Evolutionary conservation across 2,329 filamentous ascomycete genomes (phyloP).

Genomic region (Trichoderma asperellum): DNA sequence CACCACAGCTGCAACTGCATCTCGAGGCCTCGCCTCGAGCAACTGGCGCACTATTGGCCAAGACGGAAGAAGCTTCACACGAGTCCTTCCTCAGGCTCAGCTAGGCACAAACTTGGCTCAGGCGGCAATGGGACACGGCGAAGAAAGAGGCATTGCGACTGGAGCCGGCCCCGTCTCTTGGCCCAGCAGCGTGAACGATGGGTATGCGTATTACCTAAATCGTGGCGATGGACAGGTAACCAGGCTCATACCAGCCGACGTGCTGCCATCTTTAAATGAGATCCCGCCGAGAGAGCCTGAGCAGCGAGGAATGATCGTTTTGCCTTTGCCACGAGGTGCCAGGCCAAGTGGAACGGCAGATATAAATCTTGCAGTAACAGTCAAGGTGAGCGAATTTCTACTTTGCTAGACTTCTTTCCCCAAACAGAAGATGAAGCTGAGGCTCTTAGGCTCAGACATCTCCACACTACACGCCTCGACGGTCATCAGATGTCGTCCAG

Average conservation of each 20-base stretch:
- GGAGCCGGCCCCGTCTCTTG: not conserved
- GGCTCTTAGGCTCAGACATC: constrained; percentile 37
- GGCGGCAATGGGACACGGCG: not conserved
- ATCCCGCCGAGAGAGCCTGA: constrained; percentile 49
- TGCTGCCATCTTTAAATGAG: constrained; percentile 50
- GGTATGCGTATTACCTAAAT: constrained; percentile 56
- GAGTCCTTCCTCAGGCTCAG: not conserved
- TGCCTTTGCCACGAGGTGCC: constrained; percentile 47
- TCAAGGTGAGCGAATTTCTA: constrained; percentile 46
- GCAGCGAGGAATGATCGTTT: constrained; percentile 50
- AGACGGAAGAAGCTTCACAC: not conserved
- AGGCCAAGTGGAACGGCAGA: constrained; percentile 45
- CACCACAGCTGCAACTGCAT: not conserved
- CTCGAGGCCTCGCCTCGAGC: constrained; percentile 3
- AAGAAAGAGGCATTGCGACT: not conserved
- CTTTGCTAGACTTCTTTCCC: not conserved
- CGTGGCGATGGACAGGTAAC: constrained; percentile 59
- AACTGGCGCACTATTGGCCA: constrained; percentile 14
- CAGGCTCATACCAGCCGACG: constrained; percentile 59
- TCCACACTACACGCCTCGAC: constrained; percentile 30
- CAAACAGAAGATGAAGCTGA: constrained; percentile 36
- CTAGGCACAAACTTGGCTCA: not conserved
- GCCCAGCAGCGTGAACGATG: constrained; percentile 15
- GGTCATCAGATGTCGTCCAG: constrained; percentile 41
- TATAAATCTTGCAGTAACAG: constrained; percentile 43